Percentiles rank a stretch among this genome's conserved stretches.
Evolutionary conservation across 2,329 filamentous ascomycete species (phyloP).

Genomic region (Rhexocercosporidium sp.): DNA sequence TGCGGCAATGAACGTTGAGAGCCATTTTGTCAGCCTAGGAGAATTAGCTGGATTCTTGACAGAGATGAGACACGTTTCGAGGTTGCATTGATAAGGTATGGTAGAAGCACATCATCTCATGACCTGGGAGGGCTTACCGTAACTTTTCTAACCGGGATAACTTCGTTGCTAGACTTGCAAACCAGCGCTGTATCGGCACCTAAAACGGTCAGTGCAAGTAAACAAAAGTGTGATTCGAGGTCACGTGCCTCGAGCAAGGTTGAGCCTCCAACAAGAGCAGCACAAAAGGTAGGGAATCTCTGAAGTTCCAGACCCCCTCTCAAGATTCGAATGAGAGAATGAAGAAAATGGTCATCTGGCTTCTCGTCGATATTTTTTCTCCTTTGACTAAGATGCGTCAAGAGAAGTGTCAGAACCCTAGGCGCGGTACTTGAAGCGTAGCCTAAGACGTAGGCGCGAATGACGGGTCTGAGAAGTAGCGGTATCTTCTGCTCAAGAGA

Average conservation of each 20-base stretch:
- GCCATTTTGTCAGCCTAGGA: conserved; percentile 58
- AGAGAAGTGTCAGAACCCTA: conserved; percentile 58
- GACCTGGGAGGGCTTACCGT: conserved; percentile 25
- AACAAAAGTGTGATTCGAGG: neutral
- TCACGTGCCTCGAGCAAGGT: conserved; percentile 62
- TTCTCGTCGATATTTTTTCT: conserved; percentile 36
- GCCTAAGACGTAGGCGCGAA: conserved; percentile 64
- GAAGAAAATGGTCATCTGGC: conserved; percentile 41
- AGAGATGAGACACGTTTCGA: neutral
- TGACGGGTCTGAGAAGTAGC: conserved; percentile 57
- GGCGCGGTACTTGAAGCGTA: conserved; percentile 65
- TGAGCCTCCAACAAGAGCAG: conserved; percentile 62
- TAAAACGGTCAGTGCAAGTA: conserved; percentile 23
- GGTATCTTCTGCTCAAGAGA: conserved; percentile 47
- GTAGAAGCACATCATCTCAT: neutral
- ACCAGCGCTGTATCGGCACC: conserved; percentile 42
- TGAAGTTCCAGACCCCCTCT: conserved; percentile 57
- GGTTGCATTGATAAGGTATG: neutral
- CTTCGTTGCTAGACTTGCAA: conserved; percentile 35
- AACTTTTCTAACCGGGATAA: conserved; percentile 39
- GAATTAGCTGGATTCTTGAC: neutral
- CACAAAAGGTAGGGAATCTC: conserved; percentile 68
- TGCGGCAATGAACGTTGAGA: conserved; percentile 62
- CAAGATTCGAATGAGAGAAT: conserved; percentile 49
- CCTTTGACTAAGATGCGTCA: conserved; percentile 52